phyloP scores from a whole-genome alignment of 2,329 filamentous ascomycete species.

The Zopfia rhizophila region DNA sequence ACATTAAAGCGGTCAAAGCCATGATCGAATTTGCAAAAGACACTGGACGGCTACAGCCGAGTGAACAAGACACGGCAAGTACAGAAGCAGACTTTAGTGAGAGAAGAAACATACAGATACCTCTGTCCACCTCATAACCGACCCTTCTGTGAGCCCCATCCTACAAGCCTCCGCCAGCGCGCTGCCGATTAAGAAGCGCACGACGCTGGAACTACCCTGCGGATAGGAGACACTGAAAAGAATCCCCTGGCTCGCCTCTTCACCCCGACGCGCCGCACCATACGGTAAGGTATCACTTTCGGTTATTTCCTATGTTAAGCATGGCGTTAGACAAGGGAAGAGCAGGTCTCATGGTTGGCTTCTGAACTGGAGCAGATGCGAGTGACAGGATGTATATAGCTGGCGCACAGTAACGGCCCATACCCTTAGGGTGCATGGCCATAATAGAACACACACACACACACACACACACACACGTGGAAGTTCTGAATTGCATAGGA shows the following conservation, averaged over 20 bases:
- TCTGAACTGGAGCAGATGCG: conserved; percentile 23
- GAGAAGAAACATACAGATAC: conserved; percentile 10
- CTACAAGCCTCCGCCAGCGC: conserved; percentile 21
- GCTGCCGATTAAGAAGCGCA: conserved; percentile 24
- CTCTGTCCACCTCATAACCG: conserved; percentile 8
- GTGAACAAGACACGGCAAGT: conserved; percentile 8
- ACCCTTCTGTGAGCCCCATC: not conserved
- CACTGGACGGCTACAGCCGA: conserved; percentile 11
- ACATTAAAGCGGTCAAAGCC: conserved; percentile 21
- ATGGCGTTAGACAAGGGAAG: conserved; percentile 22
- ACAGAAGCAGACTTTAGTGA: conserved; percentile 12
- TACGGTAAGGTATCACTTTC: conserved; percentile 15
- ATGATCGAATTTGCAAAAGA: conserved; percentile 22
- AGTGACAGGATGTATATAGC: too few species aligned
- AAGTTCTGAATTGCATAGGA: too few species aligned
- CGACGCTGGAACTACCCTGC: conserved; percentile 22
- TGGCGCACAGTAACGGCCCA: too few species aligned
- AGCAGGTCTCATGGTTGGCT: conserved; percentile 28
- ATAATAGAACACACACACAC: too few species aligned
- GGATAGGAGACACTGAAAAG: conserved; percentile 15
- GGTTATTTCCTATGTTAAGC: conserved; percentile 29
- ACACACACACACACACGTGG: too few species aligned
- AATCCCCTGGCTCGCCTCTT: conserved; percentile 8
- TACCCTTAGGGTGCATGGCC: too few species aligned
- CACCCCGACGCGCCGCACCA: conserved; percentile 3